phyloP scores from a whole-genome alignment of 192 early-diverging fungal genomes.

The Backusella macrospora region DNA sequence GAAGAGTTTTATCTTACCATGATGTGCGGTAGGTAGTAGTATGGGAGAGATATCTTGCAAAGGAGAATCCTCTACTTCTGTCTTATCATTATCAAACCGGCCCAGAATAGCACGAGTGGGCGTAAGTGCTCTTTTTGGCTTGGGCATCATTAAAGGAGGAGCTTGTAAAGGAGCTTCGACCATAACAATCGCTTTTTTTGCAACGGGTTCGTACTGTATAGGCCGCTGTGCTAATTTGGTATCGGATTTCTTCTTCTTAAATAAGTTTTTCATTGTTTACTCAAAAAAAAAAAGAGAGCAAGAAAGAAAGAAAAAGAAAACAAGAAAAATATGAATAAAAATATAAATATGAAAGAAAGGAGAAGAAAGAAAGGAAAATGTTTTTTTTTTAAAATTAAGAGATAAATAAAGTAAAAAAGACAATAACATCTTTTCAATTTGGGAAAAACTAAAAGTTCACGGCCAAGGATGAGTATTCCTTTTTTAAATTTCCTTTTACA shows the following conservation, averaged over 20 bases:
- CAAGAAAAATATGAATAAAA: neutral
- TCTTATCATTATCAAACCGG: neutral
- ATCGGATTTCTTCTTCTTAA: slow-evolving; percentile 10
- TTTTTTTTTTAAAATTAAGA: neutral
- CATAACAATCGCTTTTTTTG: slow-evolving; percentile 1
- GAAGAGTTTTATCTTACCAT: slow-evolving; percentile 3
- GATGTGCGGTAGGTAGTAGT: neutral
- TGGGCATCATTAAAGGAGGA: slow-evolving; percentile 6
- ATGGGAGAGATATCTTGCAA: slow-evolving; percentile 1
- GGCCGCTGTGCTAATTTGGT: neutral
- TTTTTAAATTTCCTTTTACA: too few relatives aligned
- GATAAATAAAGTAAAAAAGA: slow-evolving; percentile 1
- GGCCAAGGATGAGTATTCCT: neutral
- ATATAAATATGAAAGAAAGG: neutral
- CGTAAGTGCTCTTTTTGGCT: neutral
- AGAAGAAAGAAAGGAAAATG: neutral
- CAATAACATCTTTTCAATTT: slow-evolving; percentile 1
- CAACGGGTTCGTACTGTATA: neutral
- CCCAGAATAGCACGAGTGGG: neutral
- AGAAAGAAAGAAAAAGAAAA: neutral
- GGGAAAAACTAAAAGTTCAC: neutral
- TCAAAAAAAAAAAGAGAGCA: neutral
- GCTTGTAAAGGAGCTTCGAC: neutral
- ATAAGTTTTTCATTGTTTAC: neutral
- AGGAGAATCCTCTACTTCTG: neutral